A percentile compares a stretch with the other conserved stretches of the same genome.
These are phyloP conservation scores for Cyberlindnera euphorbiae DNA, from an alignment of 805 yeast species.

Conservation along the genomic window DNA sequence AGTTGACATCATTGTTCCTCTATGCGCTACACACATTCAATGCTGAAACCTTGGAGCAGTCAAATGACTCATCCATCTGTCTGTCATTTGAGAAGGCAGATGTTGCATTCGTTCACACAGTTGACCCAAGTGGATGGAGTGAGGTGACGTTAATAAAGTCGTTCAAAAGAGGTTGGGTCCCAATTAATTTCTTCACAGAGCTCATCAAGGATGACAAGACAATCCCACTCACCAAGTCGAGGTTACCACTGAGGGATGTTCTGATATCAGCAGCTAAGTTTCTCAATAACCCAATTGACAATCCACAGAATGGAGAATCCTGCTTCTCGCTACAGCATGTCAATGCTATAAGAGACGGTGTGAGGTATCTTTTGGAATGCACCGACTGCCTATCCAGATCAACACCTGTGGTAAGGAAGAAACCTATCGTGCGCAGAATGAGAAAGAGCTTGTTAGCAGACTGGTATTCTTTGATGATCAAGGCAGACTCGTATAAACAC, in stretches of 20 bases:
- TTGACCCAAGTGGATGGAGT: constrained; percentile 85
- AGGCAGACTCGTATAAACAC: constrained; percentile 69
- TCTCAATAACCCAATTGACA: constrained; percentile 55
- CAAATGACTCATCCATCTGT: constrained; percentile 67
- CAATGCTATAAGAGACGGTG: constrained; percentile 71
- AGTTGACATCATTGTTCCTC: constrained; percentile 49
- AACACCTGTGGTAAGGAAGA: constrained; percentile 59
- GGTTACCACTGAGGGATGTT: constrained; percentile 48
- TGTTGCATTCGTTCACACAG: constrained; percentile 70
- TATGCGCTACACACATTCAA: constrained; percentile 57
- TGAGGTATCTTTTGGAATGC: constrained; percentile 53
- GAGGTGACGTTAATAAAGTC: constrained; percentile 69
- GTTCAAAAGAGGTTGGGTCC: constrained; percentile 76
- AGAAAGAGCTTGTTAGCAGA: constrained; percentile 70
- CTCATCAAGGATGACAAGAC: constrained; percentile 34
- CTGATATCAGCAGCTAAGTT: constrained; percentile 64
- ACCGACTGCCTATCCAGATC: constrained; percentile 76
- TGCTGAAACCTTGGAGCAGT: constrained; percentile 52
- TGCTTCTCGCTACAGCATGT: constrained; percentile 29
- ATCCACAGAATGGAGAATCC: constrained; percentile 32
- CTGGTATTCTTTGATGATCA: constrained; percentile 75
- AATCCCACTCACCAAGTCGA: constrained; percentile 44
- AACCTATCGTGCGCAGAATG: constrained; percentile 55
- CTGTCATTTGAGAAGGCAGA: constrained; percentile 66
- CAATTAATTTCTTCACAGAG: constrained; percentile 68